Base-by-base conservation (phyloP, 225 moss, liverwort and hornwort genomes). In the Antitrichia curtipendula region DNA sequence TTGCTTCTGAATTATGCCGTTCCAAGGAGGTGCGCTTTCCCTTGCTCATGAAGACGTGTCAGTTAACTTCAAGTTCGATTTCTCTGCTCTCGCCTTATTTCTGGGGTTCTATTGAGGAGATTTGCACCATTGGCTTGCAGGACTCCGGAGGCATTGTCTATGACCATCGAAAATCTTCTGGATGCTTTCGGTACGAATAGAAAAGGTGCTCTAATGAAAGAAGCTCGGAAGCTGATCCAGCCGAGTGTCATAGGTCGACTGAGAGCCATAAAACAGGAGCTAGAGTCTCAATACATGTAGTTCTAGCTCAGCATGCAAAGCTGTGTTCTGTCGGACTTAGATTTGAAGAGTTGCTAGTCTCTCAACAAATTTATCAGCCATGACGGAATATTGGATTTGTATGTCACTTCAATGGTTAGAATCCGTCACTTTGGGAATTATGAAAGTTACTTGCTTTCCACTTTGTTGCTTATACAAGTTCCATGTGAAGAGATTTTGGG, bases 201-300 rank as follows among this genome's bases (percentile, higher is more conserved):
- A 52, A 94, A 95, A 94, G 92, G 96, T 72, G 91, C 95, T 59
- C 90, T 97, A 5, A 25, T 97, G 81, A 96, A 95, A 87, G 97
- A 97, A 88, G 95, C 96, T 71, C 96, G 93, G 84, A 97, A 95
- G 69, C 87, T 97, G 41, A 93, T 97, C 92, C 95, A 95, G 82
- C 97, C 97, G 58, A 95, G 93, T 83, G 92, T 97, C 64, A 93
- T 97, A 20, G 87, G 92, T 79, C 93, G 95, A 82, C 85, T 97
- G 84, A 89, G 92, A 89, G 84, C 82, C 68, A 91, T 96, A 56
- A 95, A 91, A 80, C 91, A 92, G 76, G 83, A 95, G 72, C 82
- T 97, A 13, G 89, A 96, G 77, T 91, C 93, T 64, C 93, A 94
- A 32, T 97, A 95, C 64, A 89, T 94, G 95, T 97, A 88, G 71